These are phyloP conservation scores for Betula pendula DNA, from an alignment of 306 rosid species.

Conservation along the genomic window DNA sequence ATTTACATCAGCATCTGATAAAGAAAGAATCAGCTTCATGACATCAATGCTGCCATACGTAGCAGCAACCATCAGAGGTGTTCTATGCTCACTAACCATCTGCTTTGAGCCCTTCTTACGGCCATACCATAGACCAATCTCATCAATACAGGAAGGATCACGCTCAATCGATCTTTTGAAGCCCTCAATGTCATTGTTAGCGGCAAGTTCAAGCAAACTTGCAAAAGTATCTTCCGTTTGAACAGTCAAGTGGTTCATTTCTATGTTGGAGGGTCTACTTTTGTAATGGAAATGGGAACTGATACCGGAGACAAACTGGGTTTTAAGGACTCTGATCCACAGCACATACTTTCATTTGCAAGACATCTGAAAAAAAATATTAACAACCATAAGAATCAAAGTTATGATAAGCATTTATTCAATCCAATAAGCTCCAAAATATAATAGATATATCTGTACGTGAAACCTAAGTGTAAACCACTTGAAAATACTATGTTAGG, in stretches of 20 bases:
- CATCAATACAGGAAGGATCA: constrained; percentile 71
- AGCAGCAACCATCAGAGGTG: constrained; percentile 94
- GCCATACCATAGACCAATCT: constrained; percentile 83
- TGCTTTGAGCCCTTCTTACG: constrained; percentile 80
- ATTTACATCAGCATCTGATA: constrained; percentile 62
- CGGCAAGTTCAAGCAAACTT: constrained; percentile 84
- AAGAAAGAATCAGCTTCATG: constrained; percentile 62
- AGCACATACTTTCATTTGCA: constrained; percentile 59
- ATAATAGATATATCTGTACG: neutral
- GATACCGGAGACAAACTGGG: constrained; percentile 20
- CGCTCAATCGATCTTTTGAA: constrained; percentile 62
- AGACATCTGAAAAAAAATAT: constrained; percentile 19
- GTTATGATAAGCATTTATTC: neutral
- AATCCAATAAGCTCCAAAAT: neutral
- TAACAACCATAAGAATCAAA: constrained; percentile 12
- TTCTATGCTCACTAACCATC: constrained; percentile 81
- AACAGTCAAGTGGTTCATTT: constrained; percentile 75
- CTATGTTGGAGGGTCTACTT: constrained; percentile 24
- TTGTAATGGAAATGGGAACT: constrained; percentile 24
- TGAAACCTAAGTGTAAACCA: neutral
- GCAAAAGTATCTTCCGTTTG: constrained; percentile 79
- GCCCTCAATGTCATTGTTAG: constrained; percentile 72
- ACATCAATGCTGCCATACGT: constrained; percentile 83
- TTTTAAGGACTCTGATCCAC: constrained; percentile 48
- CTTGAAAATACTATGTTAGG: neutral